Evolutionary conservation across 352 stramenopile genomes (phyloP).

Genomic region (Globisporangium yorkense): DNA sequence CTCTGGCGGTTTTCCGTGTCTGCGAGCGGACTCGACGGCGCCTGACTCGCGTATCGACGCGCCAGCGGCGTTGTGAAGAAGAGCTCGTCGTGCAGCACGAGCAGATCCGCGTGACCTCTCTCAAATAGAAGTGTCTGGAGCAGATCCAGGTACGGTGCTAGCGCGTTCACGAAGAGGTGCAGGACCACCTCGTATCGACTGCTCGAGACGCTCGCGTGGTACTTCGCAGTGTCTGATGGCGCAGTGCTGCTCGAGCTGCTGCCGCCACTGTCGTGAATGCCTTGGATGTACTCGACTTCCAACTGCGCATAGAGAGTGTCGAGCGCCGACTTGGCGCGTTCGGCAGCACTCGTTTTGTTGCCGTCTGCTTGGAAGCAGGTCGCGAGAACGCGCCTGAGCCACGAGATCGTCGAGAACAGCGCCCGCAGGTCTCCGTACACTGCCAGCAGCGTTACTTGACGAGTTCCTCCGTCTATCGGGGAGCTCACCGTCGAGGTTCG

Average conservation of each 20-base stretch:
- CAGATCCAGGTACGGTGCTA: constrained; percentile 46
- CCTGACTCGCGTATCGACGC: constrained; percentile 1
- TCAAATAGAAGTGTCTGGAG: constrained; percentile 51
- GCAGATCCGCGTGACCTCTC: constrained; percentile 27
- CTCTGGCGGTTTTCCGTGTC: constrained; percentile 15
- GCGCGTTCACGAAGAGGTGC: constrained; percentile 32
- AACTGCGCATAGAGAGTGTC: constrained; percentile 37
- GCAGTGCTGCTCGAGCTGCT: not conserved
- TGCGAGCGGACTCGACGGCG: constrained; percentile 14
- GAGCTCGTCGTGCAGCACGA: constrained; percentile 38
- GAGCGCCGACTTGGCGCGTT: constrained; percentile 36
- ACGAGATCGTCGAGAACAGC: constrained; percentile 37
- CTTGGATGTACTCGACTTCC: constrained; percentile 32
- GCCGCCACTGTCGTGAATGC: constrained; percentile 6
- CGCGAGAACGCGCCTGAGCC: constrained; percentile 28
- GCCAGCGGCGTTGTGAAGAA: constrained; percentile 34
- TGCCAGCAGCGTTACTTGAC: constrained; percentile 37
- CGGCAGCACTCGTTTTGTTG: constrained; percentile 22
- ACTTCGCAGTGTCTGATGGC: not conserved
- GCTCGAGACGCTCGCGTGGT: not conserved
- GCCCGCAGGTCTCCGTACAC: constrained; percentile 34
- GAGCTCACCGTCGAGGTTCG: too few species aligned
- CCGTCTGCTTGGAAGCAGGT: constrained; percentile 27
- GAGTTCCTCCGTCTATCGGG: not conserved
- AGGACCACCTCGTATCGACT: constrained; percentile 40